Conservation (phyloP, 306 rosid species). For the Hylodesmum podocarpum region DNA sequence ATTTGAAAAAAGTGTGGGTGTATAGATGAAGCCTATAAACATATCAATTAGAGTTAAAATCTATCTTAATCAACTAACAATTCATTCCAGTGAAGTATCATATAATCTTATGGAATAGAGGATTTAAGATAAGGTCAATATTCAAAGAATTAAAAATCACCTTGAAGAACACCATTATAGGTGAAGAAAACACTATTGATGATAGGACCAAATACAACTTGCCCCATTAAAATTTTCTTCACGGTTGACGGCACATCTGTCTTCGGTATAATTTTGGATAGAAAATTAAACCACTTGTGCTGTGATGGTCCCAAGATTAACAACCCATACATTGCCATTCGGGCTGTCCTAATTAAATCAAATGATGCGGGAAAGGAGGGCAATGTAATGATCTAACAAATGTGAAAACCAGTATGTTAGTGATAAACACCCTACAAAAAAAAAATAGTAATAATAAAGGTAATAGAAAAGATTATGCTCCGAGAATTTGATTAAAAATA, state of each 20-base stretch:
- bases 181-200: constrained; percentile 73
- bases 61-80: not conserved
- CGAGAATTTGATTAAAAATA: not conserved
- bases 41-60: not conserved
- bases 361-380: constrained; percentile 47
- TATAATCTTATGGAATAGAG: not conserved
- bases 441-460: not conserved
- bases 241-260: constrained; percentile 59
- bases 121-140: not conserved
- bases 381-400: constrained; percentile 55
- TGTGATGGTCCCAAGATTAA: constrained; percentile 78
- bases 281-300: constrained; percentile 65
- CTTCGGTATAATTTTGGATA: constrained; percentile 57
- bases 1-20: not conserved
- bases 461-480: not conserved
- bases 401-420: constrained; percentile 8
- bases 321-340: constrained; percentile 70
- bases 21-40: not conserved
- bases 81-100: not conserved
- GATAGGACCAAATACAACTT: constrained; percentile 59
- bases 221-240: constrained; percentile 76
- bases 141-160: constrained; percentile 35
- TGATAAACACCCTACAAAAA: not conserved
- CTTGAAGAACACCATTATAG: constrained; percentile 59
- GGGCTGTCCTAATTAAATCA: constrained; percentile 53